Conservation (phyloP, 148 eudicot genomes). For the Persicaria maculosa region DNA sequence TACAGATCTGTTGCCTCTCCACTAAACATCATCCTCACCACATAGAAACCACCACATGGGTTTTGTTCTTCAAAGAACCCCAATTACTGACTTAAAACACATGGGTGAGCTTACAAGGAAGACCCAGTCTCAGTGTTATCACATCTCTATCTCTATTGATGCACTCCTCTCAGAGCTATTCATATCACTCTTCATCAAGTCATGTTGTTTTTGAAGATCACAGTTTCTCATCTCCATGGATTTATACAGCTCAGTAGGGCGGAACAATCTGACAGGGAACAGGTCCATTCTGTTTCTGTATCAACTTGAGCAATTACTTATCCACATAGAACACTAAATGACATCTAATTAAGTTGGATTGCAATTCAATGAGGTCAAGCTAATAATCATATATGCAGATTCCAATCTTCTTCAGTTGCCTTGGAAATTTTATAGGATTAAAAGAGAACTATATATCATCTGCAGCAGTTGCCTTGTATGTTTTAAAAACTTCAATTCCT, state of each 20-base stretch:
- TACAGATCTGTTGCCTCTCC: no score
- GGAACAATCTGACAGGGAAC: not conserved
- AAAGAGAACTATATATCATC: no score
- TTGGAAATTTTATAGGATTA: no score
- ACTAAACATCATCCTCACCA: not conserved
- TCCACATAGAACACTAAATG: not conserved
- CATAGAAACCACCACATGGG: not conserved
- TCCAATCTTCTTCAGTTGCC: no score
- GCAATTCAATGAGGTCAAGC: not conserved
- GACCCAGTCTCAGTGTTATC: not conserved
- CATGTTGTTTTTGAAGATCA: not conserved
- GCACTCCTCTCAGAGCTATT: not conserved
- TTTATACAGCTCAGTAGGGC: not conserved
- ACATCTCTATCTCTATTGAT: not conserved
- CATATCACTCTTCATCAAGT: not conserved
- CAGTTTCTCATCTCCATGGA: not conserved
- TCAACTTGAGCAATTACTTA: not conserved
- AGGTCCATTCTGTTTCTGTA: not conserved
- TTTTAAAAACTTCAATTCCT: no score
- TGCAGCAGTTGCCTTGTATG: no score
- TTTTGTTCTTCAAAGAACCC: not conserved
- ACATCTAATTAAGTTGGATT: no score
- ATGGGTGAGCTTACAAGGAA: not conserved
- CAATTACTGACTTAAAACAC: constrained; percentile 3
- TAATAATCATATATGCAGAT: no score